Conservation (phyloP, 2,329 filamentous ascomycete genomes). For the Myriangium duriaei region DNA sequence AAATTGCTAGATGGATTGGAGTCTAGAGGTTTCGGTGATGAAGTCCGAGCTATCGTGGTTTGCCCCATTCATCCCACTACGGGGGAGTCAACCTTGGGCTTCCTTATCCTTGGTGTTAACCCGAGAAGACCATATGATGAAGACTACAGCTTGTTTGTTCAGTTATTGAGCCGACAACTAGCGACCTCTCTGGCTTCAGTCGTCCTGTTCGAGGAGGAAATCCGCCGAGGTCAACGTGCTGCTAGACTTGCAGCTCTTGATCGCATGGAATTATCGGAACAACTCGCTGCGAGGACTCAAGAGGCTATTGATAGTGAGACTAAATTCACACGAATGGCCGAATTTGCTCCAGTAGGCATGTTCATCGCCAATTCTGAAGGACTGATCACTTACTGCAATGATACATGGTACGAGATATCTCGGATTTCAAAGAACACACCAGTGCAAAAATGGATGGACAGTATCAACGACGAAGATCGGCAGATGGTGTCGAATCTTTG, state of each 20-base stretch:
- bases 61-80: conserved; percentile 70
- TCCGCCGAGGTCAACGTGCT: conserved; percentile 58
- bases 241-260: conserved; percentile 64
- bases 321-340: conserved; percentile 72
- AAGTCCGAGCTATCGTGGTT: conserved; percentile 57
- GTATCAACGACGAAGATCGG: conserved; percentile 55
- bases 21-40: conserved; percentile 59
- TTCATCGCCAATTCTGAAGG: conserved; percentile 67
- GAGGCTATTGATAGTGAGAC: conserved; percentile 53
- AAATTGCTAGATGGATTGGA: conserved; percentile 54
- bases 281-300: conserved; percentile 51
- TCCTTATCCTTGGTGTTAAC: conserved; percentile 68
- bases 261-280: conserved; percentile 62
- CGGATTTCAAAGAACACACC: conserved; percentile 23
- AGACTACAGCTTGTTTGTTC: conserved; percentile 67
- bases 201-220: conserved; percentile 73
- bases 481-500: conserved; percentile 47
- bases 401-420: conserved; percentile 60
- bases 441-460: conserved; percentile 52
- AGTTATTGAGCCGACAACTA: conserved; percentile 60
- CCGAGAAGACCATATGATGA: conserved; percentile 67
- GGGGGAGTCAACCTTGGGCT: conserved; percentile 61
- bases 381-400: conserved; percentile 66
- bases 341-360: conserved; percentile 72
- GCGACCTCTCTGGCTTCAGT: conserved; percentile 72